Percentiles rank a stretch among this genome's conserved stretches.
phyloP scores from a whole-genome alignment of 2,329 filamentous ascomycete species.

The Botrytis porri region DNA sequence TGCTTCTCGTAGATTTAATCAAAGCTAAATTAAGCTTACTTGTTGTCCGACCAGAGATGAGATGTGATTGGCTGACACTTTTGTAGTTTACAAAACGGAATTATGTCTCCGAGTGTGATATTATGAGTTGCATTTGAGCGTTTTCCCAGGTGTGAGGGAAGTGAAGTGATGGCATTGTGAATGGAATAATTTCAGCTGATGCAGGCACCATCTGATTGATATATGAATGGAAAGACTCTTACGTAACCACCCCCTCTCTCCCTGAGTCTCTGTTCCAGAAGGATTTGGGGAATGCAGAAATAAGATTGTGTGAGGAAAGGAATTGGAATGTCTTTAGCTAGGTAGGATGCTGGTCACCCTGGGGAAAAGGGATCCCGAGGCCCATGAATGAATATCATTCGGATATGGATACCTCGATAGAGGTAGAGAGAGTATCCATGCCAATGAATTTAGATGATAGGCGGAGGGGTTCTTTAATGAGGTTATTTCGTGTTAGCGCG shows the following conservation, averaged over 20 bases:
- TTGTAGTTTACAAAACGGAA: not conserved
- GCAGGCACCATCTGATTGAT: not conserved
- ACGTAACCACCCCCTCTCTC: not conserved
- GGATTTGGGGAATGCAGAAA: constrained; percentile 5
- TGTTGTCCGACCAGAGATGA: not conserved
- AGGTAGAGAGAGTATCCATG: not conserved
- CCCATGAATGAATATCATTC: not conserved
- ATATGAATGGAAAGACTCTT: not conserved
- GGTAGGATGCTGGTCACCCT: not conserved
- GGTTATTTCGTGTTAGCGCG: not conserved
- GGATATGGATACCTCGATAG: not conserved
- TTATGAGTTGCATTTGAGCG: not conserved
- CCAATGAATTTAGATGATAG: not conserved
- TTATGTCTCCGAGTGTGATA: not conserved
- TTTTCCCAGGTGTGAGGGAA: not conserved
- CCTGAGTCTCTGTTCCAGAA: not conserved
- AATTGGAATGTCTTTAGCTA: constrained; percentile 4
- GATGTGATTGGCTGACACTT: not conserved
- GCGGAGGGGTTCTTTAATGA: not conserved
- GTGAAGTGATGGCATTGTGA: not conserved
- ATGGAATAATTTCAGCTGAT: not conserved
- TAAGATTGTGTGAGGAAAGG: not conserved
- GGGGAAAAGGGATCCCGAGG: not conserved
- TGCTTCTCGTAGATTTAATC: not conserved
- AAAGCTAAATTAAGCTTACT: not conserved